Conservation (phyloP, 2,329 filamentous ascomycete species). For the Penicillium sp. region DNA sequence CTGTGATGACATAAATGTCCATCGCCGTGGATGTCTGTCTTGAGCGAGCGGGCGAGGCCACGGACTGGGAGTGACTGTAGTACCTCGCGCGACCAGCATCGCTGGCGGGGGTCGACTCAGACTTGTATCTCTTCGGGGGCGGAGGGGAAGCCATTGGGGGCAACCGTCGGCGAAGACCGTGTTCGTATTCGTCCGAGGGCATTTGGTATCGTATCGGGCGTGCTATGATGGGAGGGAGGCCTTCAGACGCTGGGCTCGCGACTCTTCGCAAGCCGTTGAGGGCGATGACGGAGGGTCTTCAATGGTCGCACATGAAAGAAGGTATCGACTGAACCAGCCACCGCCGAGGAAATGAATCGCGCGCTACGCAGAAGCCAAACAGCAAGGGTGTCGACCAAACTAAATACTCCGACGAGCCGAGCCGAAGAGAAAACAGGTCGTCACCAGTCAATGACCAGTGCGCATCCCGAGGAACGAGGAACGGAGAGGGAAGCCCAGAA, state of each 20-base stretch:
- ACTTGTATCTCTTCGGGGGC: conserved; percentile 25
- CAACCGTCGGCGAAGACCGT: conserved; percentile 8
- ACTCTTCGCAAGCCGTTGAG: not conserved
- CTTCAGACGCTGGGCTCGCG: not conserved
- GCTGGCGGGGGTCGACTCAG: conserved; percentile 20
- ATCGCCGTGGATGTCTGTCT: conserved; percentile 38
- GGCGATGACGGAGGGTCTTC: not conserved
- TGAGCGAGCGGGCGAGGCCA: conserved; percentile 27
- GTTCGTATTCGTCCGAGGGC: conserved; percentile 9
- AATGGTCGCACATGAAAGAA: conserved; percentile 4
- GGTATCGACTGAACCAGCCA: conserved; percentile 3
- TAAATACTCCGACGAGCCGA: not conserved
- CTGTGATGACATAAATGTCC: conserved; percentile 36
- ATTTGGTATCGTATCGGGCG: conserved; percentile 3
- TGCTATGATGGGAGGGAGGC: not conserved
- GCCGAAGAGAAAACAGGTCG: not conserved
- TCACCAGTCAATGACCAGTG: not conserved
- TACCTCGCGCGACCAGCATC: conserved; percentile 24
- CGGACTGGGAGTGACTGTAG: conserved; percentile 24
- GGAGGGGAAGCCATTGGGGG: conserved; percentile 22
- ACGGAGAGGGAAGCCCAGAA: not conserved
- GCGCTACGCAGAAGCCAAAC: not conserved
- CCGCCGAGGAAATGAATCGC: not conserved
- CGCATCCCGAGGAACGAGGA: not conserved
- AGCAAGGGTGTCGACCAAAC: conserved; percentile 1